These are phyloP conservation scores for Helicostylum pulchrum DNA, from an alignment of 192 early-diverging fungal genomes.

Conservation along the genomic window DNA sequence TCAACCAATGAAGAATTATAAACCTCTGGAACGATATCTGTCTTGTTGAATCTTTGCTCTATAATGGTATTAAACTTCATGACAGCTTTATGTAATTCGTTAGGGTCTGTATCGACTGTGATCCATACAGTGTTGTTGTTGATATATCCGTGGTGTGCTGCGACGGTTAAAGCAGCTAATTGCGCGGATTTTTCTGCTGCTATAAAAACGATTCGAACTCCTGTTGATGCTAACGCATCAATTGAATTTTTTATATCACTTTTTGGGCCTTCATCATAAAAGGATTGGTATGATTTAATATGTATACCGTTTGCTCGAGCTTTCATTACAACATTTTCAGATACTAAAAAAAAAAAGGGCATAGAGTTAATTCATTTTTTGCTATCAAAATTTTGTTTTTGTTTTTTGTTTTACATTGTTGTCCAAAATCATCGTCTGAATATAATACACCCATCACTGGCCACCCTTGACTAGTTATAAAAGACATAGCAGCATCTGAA, in stretches of 20 bases:
- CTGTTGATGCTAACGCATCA: slow-evolving; percentile 32
- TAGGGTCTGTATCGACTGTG: slow-evolving; percentile 3
- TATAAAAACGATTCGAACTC: slow-evolving; percentile 37
- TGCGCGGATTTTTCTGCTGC: slow-evolving; percentile 37
- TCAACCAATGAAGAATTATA: not conserved
- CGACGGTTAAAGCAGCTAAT: slow-evolving; percentile 32
- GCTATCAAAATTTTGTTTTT: too few relatives aligned
- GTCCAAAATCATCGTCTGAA: slow-evolving; percentile 41
- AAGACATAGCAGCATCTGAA: slow-evolving; percentile 42
- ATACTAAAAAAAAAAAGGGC: slow-evolving; percentile 37
- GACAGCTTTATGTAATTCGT: not conserved
- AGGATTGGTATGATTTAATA: slow-evolving; percentile 37
- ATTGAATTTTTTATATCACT: slow-evolving; percentile 35
- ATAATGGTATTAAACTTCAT: slow-evolving; percentile 23
- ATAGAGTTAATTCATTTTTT: too few relatives aligned
- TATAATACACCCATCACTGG: slow-evolving; percentile 42
- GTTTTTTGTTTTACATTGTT: slow-evolving; percentile 45
- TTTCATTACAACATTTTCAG: slow-evolving; percentile 35
- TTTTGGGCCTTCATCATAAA: slow-evolving; percentile 35
- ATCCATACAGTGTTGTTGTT: slow-evolving; percentile 30
- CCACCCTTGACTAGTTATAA: slow-evolving; percentile 45
- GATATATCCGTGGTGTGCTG: slow-evolving; percentile 39
- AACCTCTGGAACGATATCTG: slow-evolving; percentile 4
- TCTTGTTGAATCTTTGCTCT: slow-evolving; percentile 12
- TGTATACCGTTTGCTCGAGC: slow-evolving; percentile 32